These are phyloP conservation scores for Solanum chacoense DNA, from an alignment of 305 asterid species.

Conservation along the genomic window DNA sequence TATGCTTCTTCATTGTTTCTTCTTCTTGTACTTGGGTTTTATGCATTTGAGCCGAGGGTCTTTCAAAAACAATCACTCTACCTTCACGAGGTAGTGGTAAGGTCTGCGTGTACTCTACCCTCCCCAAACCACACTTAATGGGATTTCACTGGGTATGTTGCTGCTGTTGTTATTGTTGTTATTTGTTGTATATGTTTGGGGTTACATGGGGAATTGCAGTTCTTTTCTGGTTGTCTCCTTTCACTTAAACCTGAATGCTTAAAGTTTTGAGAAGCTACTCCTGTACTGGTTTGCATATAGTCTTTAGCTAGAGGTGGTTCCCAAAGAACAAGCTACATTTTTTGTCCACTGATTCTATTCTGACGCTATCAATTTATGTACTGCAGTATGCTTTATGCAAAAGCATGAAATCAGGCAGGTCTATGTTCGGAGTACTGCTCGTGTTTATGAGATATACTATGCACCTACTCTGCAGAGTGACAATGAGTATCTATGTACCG, in stretches of 20 bases:
- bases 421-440: constrained; percentile 85
- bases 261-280: not conserved
- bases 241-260: not conserved
- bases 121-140: not conserved
- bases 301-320: not conserved
- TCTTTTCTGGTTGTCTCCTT: not conserved
- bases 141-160: not conserved
- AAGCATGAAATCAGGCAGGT: constrained; percentile 55
- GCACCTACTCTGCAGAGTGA: constrained; percentile 29
- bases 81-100: not conserved
- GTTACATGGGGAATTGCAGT: not conserved
- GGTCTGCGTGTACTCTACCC: not conserved
- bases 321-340: not conserved
- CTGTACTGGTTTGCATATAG: not conserved
- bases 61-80: rapidly evolving
- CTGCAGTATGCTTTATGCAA: constrained; percentile 55
- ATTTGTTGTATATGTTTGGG: not conserved
- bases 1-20: not conserved
- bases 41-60: not conserved
- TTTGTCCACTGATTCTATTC: not conserved
- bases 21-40: not conserved
- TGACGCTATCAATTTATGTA: not conserved
- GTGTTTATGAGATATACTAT: constrained; percentile 57
- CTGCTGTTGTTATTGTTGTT: not conserved
- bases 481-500: constrained; percentile 67